Percentiles rank a stretch among this genome's conserved stretches.
These are phyloP conservation scores for Pseudozyma hubeiensis DNA, from an alignment of 1,284 basidiomycete genomes.

Conservation along the genomic window DNA sequence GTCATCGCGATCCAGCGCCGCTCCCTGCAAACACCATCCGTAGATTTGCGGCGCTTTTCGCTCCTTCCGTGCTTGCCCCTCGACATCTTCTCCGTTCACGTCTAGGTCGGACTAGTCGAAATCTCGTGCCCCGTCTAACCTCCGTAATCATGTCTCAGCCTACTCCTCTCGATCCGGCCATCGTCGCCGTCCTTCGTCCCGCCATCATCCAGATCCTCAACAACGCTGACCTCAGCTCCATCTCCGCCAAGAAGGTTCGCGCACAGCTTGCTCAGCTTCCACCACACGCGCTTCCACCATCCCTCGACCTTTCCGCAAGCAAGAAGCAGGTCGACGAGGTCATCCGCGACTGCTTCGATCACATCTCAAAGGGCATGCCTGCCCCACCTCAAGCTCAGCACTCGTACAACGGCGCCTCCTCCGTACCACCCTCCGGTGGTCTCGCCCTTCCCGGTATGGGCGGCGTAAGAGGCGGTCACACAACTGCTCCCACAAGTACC, in stretches of 20 bases:
- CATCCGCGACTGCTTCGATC: conserved; percentile 63
- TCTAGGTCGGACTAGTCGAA: too few relatives aligned
- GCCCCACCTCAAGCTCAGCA: conserved; percentile 36
- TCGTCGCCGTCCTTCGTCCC: conserved; percentile 49
- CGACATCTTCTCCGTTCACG: background rate
- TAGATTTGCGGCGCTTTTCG: too few relatives aligned
- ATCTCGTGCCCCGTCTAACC: background rate
- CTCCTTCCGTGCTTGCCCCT: background rate
- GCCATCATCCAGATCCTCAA: conserved; percentile 63
- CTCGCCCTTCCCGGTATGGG: conserved; percentile 59
- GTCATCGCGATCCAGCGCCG: too few relatives aligned
- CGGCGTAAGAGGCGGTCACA: conserved; percentile 49
- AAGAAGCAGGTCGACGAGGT: conserved; percentile 62
- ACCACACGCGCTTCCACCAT: conserved; percentile 43
- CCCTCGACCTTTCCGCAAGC: conserved; percentile 55
- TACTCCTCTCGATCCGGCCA: conserved; percentile 37
- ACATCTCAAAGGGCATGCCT: conserved; percentile 50
- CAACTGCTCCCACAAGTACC: conserved; percentile 22
- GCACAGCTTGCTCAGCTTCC: conserved; percentile 53
- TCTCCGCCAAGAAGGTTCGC: conserved; percentile 63
- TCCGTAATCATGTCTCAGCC: conserved; percentile 41
- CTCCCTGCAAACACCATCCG: too few relatives aligned
- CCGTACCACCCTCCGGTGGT: conserved; percentile 42
- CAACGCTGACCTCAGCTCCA: conserved; percentile 59
- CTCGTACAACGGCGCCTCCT: conserved; percentile 30